A percentile compares a stretch with the other conserved stretches of the same genome.
Evolutionary conservation across 148 eudicot species (phyloP).

Genomic region (Dianthus caryophyllus): DNA sequence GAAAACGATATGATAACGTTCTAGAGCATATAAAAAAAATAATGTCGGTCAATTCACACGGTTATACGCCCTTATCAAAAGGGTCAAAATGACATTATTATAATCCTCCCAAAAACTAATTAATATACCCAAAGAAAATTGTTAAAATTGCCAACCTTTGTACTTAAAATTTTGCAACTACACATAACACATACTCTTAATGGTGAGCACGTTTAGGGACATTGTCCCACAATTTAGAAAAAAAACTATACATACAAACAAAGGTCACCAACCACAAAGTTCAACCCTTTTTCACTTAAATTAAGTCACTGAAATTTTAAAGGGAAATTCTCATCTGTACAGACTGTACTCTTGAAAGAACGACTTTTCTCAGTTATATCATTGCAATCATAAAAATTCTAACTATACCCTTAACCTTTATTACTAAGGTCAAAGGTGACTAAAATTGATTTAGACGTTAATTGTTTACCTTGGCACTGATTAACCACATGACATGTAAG

Average conservation of each 20-base stretch:
- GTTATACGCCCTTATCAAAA: conserved; percentile 5
- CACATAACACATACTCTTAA: not conserved
- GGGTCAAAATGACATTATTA: conserved; percentile 17
- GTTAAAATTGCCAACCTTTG: conserved; percentile 11
- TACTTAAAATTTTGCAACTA: conserved; percentile 2
- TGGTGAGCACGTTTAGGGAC: conserved; percentile 27
- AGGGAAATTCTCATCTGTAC: no score
- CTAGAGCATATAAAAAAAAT: not conserved
- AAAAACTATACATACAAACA: conserved; percentile 9
- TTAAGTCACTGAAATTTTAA: no score
- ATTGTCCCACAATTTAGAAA: conserved; percentile 16
- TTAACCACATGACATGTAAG: no score
- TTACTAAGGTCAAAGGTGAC: no score
- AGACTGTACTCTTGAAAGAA: no score
- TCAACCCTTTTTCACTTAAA: no score
- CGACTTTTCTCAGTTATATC: no score
- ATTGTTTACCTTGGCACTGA: no score
- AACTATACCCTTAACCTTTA: no score
- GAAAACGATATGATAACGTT: conserved; percentile 1
- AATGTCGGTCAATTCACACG: conserved; percentile 14
- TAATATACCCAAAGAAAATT: conserved; percentile 8
- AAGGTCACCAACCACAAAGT: conserved; percentile 17
- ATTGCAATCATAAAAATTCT: no score
- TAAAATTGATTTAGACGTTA: no score
- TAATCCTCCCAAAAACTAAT: conserved; percentile 8